These are phyloP conservation scores for Polyporus arcularius DNA, from an alignment of 768 basidiomycete genomes.

Conservation along the genomic window DNA sequence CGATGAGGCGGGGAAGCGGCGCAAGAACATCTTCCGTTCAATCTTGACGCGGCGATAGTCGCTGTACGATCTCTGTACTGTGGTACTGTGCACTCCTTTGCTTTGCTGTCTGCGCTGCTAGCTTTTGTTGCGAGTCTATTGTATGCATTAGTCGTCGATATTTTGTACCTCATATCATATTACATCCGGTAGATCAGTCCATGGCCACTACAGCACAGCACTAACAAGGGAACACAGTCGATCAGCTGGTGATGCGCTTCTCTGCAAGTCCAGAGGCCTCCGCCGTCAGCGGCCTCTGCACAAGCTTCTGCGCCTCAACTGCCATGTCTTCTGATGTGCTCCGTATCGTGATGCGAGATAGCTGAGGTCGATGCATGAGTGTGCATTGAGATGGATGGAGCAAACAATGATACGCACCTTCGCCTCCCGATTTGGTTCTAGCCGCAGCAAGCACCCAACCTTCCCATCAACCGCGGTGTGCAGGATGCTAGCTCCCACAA, in stretches of 20 bases:
- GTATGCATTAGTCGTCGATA: slow-evolving; percentile 14
- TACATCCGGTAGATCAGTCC: slow-evolving; percentile 21
- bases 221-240: not conserved
- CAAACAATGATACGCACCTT: slow-evolving; percentile 56
- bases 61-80: not conserved
- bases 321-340: slow-evolving; percentile 95
- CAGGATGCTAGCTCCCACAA: slow-evolving; percentile 94
- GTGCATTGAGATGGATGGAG: not conserved
- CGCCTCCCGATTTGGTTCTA: slow-evolving; percentile 95
- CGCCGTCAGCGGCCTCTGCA: slow-evolving; percentile 41
- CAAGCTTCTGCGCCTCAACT: slow-evolving; percentile 58
- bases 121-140: slow-evolving; percentile 8
- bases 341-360: slow-evolving; percentile 91
- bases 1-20: slow-evolving; percentile 28
- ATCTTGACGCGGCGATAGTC: slow-evolving; percentile 40
- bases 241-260: slow-evolving; percentile 9
- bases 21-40: slow-evolving; percentile 43
- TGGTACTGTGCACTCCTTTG: not conserved
- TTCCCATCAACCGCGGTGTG: slow-evolving; percentile 92
- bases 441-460: slow-evolving; percentile 88
- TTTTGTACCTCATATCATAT: slow-evolving; percentile 18
- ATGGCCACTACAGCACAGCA: slow-evolving; percentile 7
- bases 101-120: not conserved
- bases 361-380: slow-evolving; percentile 42
- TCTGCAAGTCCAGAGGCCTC: slow-evolving; percentile 15